Conservation (phyloP, 148 eudicot genomes). For the Polygonum aviculare region DNA sequence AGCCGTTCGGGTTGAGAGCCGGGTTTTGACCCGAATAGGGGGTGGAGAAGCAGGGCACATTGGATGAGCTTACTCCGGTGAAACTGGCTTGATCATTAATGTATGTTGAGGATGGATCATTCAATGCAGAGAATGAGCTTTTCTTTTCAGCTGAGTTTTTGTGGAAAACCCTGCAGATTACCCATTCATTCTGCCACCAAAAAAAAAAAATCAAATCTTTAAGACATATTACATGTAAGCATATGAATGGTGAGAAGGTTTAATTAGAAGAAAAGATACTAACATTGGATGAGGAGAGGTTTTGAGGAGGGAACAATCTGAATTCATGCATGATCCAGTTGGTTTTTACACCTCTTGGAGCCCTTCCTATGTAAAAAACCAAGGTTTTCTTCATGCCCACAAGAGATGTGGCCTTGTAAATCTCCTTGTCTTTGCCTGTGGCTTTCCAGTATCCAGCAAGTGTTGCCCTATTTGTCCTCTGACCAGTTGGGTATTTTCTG, state of each 20-base stretch:
- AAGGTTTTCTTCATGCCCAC: constrained; percentile 68
- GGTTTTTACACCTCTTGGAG: constrained; percentile 54
- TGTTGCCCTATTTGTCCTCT: constrained; percentile 59
- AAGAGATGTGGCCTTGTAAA: constrained; percentile 35
- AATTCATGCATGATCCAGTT: constrained; percentile 68
- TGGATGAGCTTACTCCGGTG: constrained; percentile 15
- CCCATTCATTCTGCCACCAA: constrained; percentile 55
- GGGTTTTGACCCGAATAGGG: constrained; percentile 4
- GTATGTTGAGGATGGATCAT: constrained; percentile 39
- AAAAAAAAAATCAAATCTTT: background rate
- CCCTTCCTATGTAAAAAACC: constrained; percentile 58
- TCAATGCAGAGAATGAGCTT: constrained; percentile 29
- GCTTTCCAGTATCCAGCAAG: constrained; percentile 62
- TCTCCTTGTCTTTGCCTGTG: constrained; percentile 60
- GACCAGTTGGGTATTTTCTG: constrained; percentile 61
- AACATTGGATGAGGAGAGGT: constrained; percentile 37
- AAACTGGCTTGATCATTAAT: constrained; percentile 11
- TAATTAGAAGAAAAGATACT: background rate
- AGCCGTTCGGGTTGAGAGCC: background rate
- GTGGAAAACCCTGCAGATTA: constrained; percentile 52
- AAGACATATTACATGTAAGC: no score
- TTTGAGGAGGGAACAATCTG: constrained; percentile 35
- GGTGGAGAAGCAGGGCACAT: constrained; percentile 98
- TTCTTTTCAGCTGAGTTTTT: constrained; percentile 42
- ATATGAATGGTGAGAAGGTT: no score